phyloP scores from a whole-genome alignment of 768 basidiomycete genomes.

The Phaeotremella skinneri region DNA sequence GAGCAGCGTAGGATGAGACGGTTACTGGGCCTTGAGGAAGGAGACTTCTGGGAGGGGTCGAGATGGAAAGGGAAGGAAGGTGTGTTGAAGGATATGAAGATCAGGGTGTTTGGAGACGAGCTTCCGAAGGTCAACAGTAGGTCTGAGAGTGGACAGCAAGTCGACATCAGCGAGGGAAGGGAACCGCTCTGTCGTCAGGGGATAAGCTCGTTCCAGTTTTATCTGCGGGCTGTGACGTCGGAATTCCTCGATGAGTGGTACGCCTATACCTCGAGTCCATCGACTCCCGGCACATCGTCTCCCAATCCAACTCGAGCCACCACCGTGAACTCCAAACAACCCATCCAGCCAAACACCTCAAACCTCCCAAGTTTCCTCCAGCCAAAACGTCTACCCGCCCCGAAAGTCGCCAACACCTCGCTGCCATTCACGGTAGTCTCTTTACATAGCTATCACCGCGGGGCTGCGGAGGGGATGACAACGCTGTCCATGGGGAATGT shows the following conservation, averaged over 20 bases:
- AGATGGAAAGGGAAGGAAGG: conserved; percentile 37
- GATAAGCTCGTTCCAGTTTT: conserved; percentile 16
- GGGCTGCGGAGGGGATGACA: conserved; percentile 38
- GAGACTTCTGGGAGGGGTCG: conserved; percentile 39
- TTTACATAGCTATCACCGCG: conserved; percentile 20
- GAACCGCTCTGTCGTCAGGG: conserved; percentile 11
- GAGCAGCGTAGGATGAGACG: conserved; percentile 56
- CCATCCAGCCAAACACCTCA: background rate
- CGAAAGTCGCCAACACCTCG: conserved; percentile 32
- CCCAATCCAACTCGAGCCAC: background rate
- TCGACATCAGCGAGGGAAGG: background rate
- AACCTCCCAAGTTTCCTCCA: conserved; percentile 37
- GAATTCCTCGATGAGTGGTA: conserved; percentile 15
- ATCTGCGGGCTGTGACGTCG: conserved; percentile 11
- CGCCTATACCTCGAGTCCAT: background rate
- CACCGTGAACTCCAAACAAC: background rate
- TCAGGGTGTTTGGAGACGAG: conserved; percentile 20
- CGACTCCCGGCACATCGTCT: background rate
- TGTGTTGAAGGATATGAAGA: conserved; percentile 20
- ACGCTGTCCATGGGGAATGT: conserved; percentile 42
- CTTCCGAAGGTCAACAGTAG: background rate
- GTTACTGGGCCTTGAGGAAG: conserved; percentile 35
- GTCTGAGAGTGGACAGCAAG: background rate
- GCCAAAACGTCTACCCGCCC: conserved; percentile 28
- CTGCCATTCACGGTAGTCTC: conserved; percentile 39